phyloP scores from a whole-genome alignment of 306 rosid species.

The Rosa lucieae region DNA sequence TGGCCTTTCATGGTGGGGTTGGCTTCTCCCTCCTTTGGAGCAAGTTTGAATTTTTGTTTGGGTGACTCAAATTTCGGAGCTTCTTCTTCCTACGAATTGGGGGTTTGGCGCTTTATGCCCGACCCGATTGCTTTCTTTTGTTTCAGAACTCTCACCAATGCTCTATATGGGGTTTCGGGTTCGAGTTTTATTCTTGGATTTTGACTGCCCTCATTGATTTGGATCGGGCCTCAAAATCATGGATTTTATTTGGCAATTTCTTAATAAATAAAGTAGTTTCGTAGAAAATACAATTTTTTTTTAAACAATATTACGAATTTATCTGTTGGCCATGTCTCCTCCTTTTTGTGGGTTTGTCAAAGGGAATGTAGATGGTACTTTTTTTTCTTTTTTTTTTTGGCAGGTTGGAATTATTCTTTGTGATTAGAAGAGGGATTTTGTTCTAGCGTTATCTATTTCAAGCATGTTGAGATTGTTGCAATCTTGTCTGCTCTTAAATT shows the following conservation, averaged over 20 bases:
- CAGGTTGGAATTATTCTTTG: not conserved
- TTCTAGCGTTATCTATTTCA: not conserved
- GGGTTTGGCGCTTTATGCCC: not conserved
- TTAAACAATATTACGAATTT: not conserved
- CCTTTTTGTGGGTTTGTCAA: not conserved
- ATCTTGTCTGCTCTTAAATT: not conserved
- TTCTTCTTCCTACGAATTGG: not conserved
- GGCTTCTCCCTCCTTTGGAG: not conserved
- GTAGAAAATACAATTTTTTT: too few relatives aligned
- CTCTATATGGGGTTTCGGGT: not conserved
- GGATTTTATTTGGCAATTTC: not conserved
- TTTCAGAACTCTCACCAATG: not conserved
- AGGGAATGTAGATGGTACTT: not conserved
- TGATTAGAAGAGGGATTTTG: not conserved
- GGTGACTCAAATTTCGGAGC: not conserved
- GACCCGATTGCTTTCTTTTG: not conserved
- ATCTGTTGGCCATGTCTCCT: not conserved
- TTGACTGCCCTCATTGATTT: too few relatives aligned
- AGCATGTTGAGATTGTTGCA: not conserved
- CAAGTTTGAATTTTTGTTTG: not conserved
- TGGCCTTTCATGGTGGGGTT: constrained; percentile 59
- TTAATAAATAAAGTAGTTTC: too few relatives aligned
- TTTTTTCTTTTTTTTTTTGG: too few relatives aligned
- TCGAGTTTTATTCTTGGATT: not conserved
- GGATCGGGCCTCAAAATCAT: not conserved